Base-by-base conservation (phyloP, 2,329 filamentous ascomycete genomes). In the Tolypocladium album region DNA sequence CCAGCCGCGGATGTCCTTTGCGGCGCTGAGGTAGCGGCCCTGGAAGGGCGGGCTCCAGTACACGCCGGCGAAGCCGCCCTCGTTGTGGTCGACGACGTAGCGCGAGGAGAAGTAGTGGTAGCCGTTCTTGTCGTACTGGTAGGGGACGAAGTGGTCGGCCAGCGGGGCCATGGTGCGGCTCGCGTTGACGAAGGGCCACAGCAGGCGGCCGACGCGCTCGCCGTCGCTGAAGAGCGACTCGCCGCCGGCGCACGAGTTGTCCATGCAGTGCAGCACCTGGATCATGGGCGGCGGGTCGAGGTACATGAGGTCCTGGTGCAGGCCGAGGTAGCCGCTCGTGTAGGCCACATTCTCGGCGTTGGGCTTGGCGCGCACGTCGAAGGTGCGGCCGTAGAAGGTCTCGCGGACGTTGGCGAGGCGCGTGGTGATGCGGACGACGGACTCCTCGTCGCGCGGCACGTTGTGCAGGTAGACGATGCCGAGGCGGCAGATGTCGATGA, bases 271-370 rank as follows among this genome's bases (percentile, higher is more conserved):
- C 4, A 97, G 83, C 31, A 97, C 78, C 73, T 99, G 93, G 58
- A 94, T 84, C 39, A 87, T 85, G 0, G 93, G 93, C 3, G 90
- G 86, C 57, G 90, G 83, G 17, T 82, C 76, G 74, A 94, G 88
- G 75, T 97, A 97, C 59, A 97, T 80, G 47, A 97, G 81, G 71
- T 97, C 94, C 84, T 96, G 94, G 75, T 99, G 94, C 56, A 97
- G 86, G 20, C 89, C 90, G 1, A 97, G 84, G 68, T 87, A 87
- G 56, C 87, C 82, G 68, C 83, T 87, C 1, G 93, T 97, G 75
- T 97, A 92, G 12, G 94, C 93, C 4, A 97, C 89, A 70, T 97
- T 97, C 70, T 93, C 92, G 31, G 92, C 90, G 59, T 90, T 73
- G 1, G 88, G 87, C 58, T 95, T 88, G 4, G 87, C 90, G 59